Conservation (phyloP, 2,329 filamentous ascomycete genomes). For the Xylariales sp. region DNA sequence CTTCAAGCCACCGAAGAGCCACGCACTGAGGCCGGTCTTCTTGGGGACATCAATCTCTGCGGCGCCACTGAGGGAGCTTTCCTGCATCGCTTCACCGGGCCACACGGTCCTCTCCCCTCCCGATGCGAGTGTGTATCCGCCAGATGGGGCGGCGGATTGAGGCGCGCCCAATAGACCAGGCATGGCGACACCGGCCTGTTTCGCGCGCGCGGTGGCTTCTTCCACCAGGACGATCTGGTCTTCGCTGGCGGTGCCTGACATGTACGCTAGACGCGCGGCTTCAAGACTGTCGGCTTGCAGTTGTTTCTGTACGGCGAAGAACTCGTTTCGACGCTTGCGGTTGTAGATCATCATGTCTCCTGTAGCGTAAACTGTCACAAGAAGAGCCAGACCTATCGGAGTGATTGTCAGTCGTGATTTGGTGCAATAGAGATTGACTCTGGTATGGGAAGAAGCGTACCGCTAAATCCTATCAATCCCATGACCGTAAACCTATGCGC, state of each 20-base stretch:
- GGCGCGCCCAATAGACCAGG: slow-evolving; percentile 48
- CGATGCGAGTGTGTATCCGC: slow-evolving; percentile 8
- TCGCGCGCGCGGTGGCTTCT: slow-evolving; percentile 47
- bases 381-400: slow-evolving; percentile 44
- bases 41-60: slow-evolving; percentile 15
- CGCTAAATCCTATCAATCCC: slow-evolving; percentile 52
- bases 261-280: slow-evolving; percentile 55
- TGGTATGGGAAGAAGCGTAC: slow-evolving; percentile 31
- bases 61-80: slow-evolving; percentile 14
- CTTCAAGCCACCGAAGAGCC: slow-evolving; percentile 36
- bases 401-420: no score
- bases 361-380: slow-evolving; percentile 55
- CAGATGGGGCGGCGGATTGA: slow-evolving; percentile 12
- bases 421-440: no score
- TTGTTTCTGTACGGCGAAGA: slow-evolving; percentile 49
- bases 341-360: slow-evolving; percentile 60
- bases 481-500: slow-evolving; percentile 52
- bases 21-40: slow-evolving; percentile 23
- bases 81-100: slow-evolving; percentile 19
- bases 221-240: slow-evolving; percentile 54
- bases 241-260: slow-evolving; percentile 51
- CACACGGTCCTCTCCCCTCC: slow-evolving; percentile 18
- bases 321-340: slow-evolving; percentile 55
- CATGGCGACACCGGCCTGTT: slow-evolving; percentile 39
- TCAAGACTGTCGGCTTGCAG: slow-evolving; percentile 51